phyloP scores from a whole-genome alignment of 2,329 filamentous ascomycete species.

The Paecilomyces variotii region DNA sequence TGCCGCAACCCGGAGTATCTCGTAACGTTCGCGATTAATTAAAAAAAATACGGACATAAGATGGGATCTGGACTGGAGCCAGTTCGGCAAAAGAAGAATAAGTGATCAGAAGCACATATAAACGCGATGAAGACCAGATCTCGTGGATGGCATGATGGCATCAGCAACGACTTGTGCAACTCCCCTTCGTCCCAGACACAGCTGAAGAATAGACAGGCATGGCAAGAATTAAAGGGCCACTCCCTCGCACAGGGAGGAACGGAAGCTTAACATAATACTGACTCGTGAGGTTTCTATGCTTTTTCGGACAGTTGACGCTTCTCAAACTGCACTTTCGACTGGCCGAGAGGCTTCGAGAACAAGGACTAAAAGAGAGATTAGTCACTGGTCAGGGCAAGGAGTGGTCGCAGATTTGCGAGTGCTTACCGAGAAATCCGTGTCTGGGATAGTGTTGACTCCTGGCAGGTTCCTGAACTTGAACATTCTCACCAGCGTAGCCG shows the following conservation, averaged over 20 bases:
- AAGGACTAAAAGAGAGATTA: conserved; percentile 37
- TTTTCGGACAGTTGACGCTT: conserved; percentile 22
- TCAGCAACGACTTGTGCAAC: neutral
- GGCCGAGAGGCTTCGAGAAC: conserved; percentile 65
- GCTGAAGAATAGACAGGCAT: neutral
- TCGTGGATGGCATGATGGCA: neutral
- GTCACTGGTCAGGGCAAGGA: conserved; percentile 3
- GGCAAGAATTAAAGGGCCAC: neutral
- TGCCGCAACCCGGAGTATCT: neutral
- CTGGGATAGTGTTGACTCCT: conserved; percentile 49
- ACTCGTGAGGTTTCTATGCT: conserved; percentile 11
- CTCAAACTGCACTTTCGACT: conserved; percentile 69
- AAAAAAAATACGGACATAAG: neutral
- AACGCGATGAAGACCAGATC: neutral
- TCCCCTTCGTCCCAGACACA: neutral
- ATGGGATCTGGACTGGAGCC: neutral
- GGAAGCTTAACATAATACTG: neutral
- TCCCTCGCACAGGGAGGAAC: neutral
- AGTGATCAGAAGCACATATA: neutral
- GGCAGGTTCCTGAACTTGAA: conserved; percentile 53
- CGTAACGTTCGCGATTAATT: neutral
- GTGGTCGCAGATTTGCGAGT: neutral
- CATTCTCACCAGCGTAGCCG: conserved; percentile 53
- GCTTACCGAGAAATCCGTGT: conserved; percentile 56
- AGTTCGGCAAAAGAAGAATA: neutral